Percentiles rank a stretch among this genome's conserved stretches.
phyloP scores from a whole-genome alignment of 2,329 filamentous ascomycete species.

The Trichophyton rubrum region DNA sequence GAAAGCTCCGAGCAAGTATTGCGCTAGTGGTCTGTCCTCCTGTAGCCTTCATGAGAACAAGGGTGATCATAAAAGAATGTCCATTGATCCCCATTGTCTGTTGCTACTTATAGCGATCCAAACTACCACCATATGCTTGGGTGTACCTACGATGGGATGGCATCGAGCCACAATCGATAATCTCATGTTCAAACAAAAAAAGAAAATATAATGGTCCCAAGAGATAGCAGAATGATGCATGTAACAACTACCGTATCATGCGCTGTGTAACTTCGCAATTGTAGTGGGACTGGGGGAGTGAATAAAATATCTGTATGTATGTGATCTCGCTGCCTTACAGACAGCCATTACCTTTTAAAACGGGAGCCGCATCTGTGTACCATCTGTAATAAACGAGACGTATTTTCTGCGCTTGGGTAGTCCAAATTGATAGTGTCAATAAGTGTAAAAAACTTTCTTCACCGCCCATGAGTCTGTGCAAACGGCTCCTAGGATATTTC shows the following conservation, averaged over 20 bases:
- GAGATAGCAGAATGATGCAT: neutral
- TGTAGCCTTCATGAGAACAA: neutral
- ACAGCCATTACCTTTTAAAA: neutral
- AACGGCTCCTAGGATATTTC: neutral
- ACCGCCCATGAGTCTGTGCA: neutral
- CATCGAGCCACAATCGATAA: slow-evolving; percentile 2
- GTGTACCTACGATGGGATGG: neutral
- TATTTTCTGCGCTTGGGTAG: neutral
- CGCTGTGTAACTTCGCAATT: neutral
- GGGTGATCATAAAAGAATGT: neutral
- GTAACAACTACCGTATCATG: neutral
- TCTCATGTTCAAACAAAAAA: neutral
- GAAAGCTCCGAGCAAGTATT: neutral
- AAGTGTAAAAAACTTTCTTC: neutral
- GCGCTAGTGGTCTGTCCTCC: neutral
- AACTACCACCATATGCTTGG: neutral
- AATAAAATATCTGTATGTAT: neutral
- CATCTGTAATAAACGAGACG: neutral
- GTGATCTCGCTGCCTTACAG: neutral
- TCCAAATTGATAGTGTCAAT: neutral
- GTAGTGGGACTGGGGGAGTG: neutral
- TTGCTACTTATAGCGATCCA: neutral
- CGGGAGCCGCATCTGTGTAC: neutral
- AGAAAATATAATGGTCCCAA: neutral
- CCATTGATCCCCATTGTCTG: neutral